A percentile compares a stretch with the other conserved stretches of the same genome.
These are phyloP conservation scores for Thamnidium elegans DNA, from an alignment of 192 early-diverging fungal genomes.

Conservation along the genomic window DNA sequence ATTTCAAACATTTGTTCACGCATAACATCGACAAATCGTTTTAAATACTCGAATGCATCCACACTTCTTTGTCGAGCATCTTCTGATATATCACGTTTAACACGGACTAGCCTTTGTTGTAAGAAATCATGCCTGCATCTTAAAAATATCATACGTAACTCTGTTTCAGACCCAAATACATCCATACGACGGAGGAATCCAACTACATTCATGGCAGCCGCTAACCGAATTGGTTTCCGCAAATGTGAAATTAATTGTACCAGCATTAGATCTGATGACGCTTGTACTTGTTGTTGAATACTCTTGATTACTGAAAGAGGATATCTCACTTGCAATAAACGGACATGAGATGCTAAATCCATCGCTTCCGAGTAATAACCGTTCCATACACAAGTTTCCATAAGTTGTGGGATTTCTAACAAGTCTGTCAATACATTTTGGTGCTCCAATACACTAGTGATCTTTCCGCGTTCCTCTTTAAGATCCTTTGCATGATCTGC, in stretches of 20 bases:
- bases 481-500: conserved; percentile 20
- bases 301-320: conserved; percentile 52
- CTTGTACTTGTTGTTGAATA: conserved; percentile 62
- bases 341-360: conserved; percentile 70
- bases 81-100: conserved; percentile 27
- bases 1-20: conserved; percentile 82
- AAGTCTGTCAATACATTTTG: conserved; percentile 63
- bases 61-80: conserved; percentile 6
- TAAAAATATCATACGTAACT: conserved; percentile 71
- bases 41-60: conserved; percentile 63
- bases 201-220: conserved; percentile 71
- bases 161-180: conserved; percentile 57
- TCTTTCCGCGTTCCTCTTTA: conserved; percentile 33
- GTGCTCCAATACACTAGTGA: conserved; percentile 50
- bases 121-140: conserved; percentile 66
- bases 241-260: conserved; percentile 65
- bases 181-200: conserved; percentile 75
- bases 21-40: conserved; percentile 73
- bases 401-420: conserved; percentile 74
- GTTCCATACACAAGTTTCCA: conserved; percentile 79
- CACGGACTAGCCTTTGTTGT: conserved; percentile 46
- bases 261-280: conserved; percentile 64
- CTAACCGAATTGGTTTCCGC: conserved; percentile 70
- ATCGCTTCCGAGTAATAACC: conserved; percentile 84
- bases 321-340: conserved; percentile 54